Base-by-base conservation (phyloP, 164 flowering plant genomes). In the Buxus sempervirens region DNA sequence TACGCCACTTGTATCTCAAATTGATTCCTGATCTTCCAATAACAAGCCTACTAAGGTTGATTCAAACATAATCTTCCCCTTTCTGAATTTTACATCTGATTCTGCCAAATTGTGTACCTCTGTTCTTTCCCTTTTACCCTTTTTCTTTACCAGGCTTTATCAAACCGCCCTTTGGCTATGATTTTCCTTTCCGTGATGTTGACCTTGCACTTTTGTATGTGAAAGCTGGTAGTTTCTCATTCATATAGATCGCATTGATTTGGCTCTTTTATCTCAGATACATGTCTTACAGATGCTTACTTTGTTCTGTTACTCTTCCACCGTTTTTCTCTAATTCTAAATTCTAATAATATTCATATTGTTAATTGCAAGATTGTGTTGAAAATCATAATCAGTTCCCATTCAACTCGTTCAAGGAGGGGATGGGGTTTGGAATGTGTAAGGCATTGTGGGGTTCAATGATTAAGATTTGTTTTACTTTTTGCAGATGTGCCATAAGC, bases 401-500 rank as follows among this genome's bases (percentile, higher is more conserved):
- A 28, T 54, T 49, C n/a, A 26, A 58, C n/a, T 28, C 58, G 21
- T 57, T 32, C 36, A 14, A 18, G 22, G 45, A 16, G 4, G 45
- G 26, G n/a, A n/a, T 10, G 16, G 12, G 51, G 1, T 10, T 25
- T 38, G 54, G 58, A 6, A 38, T 28, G 60, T 24, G 28, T 42
- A 23, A 53, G 32, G 56, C 22, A 13, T 23, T 13, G 23, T 18
- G n/a, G 21, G 63, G 48, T 55, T 36, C 21, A 48, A 58, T 38
- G 48, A 21, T 20, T 53, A 32, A 38, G 4, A n/a, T 55, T 48
- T 18, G 7, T 59, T 51, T 61, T 60, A 9, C 61, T 53, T 28
- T 20, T 68, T 80, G 54, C 86, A 93, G 98, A 81, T 84, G 77
- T 93, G 98, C 75, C 98, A 93, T 78, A 86, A 86, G 79, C 88